These are phyloP conservation scores for Aspergillus nanangensis DNA, from an alignment of 495 filamentous ascomycete species.

Conservation along the genomic window DNA sequence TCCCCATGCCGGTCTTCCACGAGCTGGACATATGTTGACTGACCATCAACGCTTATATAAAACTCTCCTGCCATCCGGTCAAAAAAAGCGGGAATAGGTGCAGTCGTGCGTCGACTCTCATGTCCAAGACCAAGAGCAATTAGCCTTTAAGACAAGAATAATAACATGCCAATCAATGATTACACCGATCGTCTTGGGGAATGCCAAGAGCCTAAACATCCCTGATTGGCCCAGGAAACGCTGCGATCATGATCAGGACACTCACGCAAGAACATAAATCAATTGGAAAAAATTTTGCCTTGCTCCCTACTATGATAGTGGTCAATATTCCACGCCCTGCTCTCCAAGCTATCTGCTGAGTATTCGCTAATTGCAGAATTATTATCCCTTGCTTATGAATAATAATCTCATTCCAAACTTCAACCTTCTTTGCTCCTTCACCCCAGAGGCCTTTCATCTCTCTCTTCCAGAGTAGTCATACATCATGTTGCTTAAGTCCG, in stretches of 20 bases:
- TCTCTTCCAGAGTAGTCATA: neutral
- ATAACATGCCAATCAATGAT: too few relatives aligned
- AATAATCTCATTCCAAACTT: neutral
- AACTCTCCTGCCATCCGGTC: too few relatives aligned
- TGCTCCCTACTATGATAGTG: neutral
- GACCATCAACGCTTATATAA: too few relatives aligned
- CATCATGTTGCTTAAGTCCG: neutral
- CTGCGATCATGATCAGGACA: neutral
- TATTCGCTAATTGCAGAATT: neutral
- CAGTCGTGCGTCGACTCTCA: too few relatives aligned
- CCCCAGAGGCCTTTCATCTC: neutral
- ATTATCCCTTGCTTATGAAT: neutral
- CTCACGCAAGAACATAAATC: neutral
- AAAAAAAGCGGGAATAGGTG: too few relatives aligned
- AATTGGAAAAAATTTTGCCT: neutral
- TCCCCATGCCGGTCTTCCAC: too few relatives aligned
- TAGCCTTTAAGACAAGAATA: too few relatives aligned
- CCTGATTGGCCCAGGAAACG: neutral
- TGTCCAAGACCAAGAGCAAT: too few relatives aligned
- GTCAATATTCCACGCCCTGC: neutral
- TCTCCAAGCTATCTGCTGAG: too few relatives aligned
- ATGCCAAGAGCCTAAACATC: neutral
- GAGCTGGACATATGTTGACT: too few relatives aligned
- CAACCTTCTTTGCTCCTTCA: neutral
- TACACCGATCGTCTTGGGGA: too few relatives aligned